A percentile compares a stretch with the other conserved stretches of the same genome.
These are phyloP conservation scores for Pulicaria dysenterica DNA, from an alignment of 129 eudicot species.

Conservation along the genomic window DNA sequence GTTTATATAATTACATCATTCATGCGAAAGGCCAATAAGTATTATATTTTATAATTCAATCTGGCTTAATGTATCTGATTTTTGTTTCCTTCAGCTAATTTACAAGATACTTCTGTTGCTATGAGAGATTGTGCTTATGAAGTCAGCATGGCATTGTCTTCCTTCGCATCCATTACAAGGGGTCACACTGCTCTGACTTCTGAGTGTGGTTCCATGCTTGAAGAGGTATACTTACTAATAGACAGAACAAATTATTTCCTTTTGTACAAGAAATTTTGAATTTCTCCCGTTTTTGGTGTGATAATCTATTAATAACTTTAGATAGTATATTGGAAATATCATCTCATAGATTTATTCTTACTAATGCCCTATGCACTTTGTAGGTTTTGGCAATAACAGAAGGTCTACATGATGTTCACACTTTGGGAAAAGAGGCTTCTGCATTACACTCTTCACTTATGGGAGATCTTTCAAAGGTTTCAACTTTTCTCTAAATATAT, in stretches of 20 bases:
- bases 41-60: conserved; percentile 14
- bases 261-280: background rate
- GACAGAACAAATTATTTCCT: conserved; percentile 7
- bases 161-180: conserved; percentile 67
- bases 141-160: conserved; percentile 75
- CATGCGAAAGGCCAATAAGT: conserved; percentile 9
- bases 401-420: conserved; percentile 88
- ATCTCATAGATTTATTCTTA: conserved; percentile 12
- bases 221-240: conserved; percentile 61
- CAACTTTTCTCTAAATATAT: conserved; percentile 21
- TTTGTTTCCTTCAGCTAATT: conserved; percentile 61
- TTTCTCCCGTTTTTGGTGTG: conserved; percentile 13
- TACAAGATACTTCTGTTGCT: conserved; percentile 84
- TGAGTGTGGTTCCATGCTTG: conserved; percentile 99
- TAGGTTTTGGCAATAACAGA: conserved; percentile 93
- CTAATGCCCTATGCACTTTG: conserved; percentile 15
- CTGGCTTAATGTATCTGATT: conserved; percentile 6
- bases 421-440: conserved; percentile 92
- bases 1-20: background rate
- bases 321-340: conserved; percentile 24
- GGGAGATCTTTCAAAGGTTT: conserved; percentile 84
- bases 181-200: conserved; percentile 94
- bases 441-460: conserved; percentile 76
- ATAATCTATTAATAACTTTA: background rate
- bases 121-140: conserved; percentile 95